Evolutionary conservation across 805 yeast genomes (phyloP).

Genomic region (Yarrowia sp.): DNA sequence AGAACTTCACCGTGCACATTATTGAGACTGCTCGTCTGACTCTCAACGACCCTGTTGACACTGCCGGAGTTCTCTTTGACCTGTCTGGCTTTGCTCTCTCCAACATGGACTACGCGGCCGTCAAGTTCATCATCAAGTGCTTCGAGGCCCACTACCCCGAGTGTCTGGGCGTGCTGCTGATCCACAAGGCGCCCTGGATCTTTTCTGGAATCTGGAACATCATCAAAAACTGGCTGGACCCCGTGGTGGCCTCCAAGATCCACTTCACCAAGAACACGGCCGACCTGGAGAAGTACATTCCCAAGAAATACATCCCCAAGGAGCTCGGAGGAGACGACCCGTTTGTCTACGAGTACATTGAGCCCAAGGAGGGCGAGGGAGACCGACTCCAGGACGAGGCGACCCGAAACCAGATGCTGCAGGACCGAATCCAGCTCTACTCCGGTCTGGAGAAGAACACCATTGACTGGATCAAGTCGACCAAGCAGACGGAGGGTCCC

Average conservation of each 20-base stretch:
- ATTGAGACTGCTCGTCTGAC: conserved; percentile 82
- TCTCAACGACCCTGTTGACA: conserved; percentile 70
- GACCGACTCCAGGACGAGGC: conserved; percentile 45
- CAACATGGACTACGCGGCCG: conserved; percentile 90
- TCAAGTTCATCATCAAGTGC: conserved; percentile 80
- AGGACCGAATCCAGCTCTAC: conserved; percentile 54
- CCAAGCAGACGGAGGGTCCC: conserved; percentile 47
- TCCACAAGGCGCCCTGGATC: conserved; percentile 96
- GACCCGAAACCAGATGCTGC: conserved; percentile 45
- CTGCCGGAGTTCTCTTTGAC: conserved; percentile 82
- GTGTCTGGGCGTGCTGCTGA: conserved; percentile 74
- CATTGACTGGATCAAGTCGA: conserved; percentile 63
- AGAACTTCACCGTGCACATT: conserved; percentile 66
- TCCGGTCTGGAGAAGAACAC: conserved; percentile 62
- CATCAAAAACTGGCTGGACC: conserved; percentile 91
- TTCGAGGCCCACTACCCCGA: conserved; percentile 98
- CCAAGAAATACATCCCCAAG: conserved; percentile 57
- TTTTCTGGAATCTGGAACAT: conserved; percentile 93
- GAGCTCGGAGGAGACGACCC: conserved; percentile 71
- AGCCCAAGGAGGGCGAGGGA: conserved; percentile 61
- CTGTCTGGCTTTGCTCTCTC: conserved; percentile 79
- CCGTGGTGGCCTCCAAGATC: conserved; percentile 90
- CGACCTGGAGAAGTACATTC: conserved; percentile 65
- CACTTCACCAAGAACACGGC: conserved; percentile 68
- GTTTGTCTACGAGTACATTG: conserved; percentile 55